Base-by-base conservation (phyloP, 306 rosid genomes). In the Clitoria ternatea region DNA sequence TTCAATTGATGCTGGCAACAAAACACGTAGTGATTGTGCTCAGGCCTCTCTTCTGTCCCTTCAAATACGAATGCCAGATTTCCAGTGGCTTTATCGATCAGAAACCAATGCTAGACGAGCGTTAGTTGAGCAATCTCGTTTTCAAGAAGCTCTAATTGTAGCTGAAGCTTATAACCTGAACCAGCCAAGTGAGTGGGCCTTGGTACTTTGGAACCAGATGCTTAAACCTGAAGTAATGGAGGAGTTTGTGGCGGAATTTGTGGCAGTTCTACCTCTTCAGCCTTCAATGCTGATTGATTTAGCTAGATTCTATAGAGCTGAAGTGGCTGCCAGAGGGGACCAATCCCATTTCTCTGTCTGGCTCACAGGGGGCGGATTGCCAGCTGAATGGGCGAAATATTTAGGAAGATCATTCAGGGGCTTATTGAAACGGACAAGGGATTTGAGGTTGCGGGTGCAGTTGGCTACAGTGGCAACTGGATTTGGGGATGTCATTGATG, bases 191-290 rank as follows among this genome's bases (percentile, higher is more conserved):
- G 98, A 94, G 81, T 94, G 98, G 97, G 92, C 98, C 40, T 77
- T 94, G 79, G 98, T 90, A 39, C 96, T 94, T 49, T 94, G 97
- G 98, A 87, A 87, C 81, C 97, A 89, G 81, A 94, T 94, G 98
- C 88, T 94, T 69, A 94, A 90, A 77, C 98, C 98, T 19, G 98
- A 94, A 79, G 82, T 90, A 36, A 66, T 94, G 77, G 97, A 88
- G 89, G 97, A 94, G 60, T 94, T 94, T 66, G 89, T 94, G 29
- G 97, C 95, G 40, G 97, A 89, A 72, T 94, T 94, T 81, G 98
- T 94, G 53, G 85, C 88, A 9, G 95, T 90, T 81, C 88, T 90
- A 76, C 97, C 96, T 37, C 98, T 90, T 54, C 97, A 88, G 80
- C 78, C 97, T 55, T 79, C 96, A 13, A 89, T 94, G 98, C 85